Evolutionary conservation across 2,329 filamentous ascomycete species (phyloP).

Genomic region (Ophiostoma perfectum): DNA sequence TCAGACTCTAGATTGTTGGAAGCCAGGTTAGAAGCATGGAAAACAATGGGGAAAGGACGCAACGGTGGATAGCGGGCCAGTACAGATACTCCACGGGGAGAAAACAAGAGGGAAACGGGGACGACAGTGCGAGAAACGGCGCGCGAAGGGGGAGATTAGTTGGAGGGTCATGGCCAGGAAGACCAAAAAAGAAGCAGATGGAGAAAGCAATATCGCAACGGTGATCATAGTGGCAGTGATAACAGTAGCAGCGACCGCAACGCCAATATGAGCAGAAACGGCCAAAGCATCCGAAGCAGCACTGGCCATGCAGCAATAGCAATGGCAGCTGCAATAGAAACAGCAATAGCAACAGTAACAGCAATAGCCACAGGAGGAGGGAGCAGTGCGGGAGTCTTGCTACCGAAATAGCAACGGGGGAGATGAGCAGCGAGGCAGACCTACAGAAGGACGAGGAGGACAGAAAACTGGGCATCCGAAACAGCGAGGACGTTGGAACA

Average conservation of each 20-base stretch:
- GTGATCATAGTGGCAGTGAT: constrained; percentile 5
- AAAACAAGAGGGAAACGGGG: constrained; percentile 7
- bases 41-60: not conserved
- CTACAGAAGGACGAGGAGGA: not conserved
- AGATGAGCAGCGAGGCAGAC: not conserved
- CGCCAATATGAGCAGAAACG: not conserved
- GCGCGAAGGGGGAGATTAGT: constrained; percentile 11
- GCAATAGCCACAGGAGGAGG: too few relatives aligned
- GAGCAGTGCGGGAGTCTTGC: not conserved
- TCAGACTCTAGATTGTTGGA: constrained; percentile 1
- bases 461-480: not conserved
- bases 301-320: not conserved
- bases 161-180: not conserved
- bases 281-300: not conserved
- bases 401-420: not conserved
- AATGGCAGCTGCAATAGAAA: not conserved
- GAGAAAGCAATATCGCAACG: constrained; percentile 6
- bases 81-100: constrained; percentile 1
- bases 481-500: not conserved
- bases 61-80: not conserved
- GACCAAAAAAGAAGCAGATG: constrained; percentile 15
- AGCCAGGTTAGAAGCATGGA: constrained; percentile 13
- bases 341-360: too few relatives aligned
- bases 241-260: not conserved
- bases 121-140: not conserved